Conservation (phyloP, 495 filamentous ascomycete genomes). For the Penicillium tannophilum region DNA sequence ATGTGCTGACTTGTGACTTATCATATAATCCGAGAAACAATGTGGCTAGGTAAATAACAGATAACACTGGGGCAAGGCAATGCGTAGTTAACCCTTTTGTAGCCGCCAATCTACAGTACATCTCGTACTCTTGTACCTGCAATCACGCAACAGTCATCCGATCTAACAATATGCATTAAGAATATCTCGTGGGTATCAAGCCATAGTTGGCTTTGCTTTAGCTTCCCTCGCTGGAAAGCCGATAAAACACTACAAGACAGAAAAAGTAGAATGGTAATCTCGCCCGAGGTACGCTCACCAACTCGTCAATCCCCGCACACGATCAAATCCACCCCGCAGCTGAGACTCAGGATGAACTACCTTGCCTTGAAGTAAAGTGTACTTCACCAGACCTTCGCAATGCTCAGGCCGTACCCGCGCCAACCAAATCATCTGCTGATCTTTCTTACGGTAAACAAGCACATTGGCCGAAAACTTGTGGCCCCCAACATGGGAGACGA, state of each 20-base stretch:
- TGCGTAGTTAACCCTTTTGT: too few relatives aligned
- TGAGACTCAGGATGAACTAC: constrained; percentile 85
- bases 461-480: constrained; percentile 95
- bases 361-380: constrained; percentile 88
- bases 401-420: constrained; percentile 86
- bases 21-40: too few relatives aligned
- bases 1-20: too few relatives aligned
- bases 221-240: not conserved
- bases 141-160: too few relatives aligned
- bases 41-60: too few relatives aligned
- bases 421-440: constrained; percentile 89
- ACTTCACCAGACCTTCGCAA: constrained; percentile 89
- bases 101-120: too few relatives aligned
- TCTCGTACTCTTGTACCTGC: too few relatives aligned
- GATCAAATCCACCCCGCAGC: constrained; percentile 88
- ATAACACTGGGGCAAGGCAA: too few relatives aligned
- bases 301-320: constrained; percentile 73
- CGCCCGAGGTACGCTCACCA: constrained; percentile 58
- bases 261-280: not conserved
- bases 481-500: constrained; percentile 91
- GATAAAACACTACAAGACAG: not conserved
- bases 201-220: not conserved
- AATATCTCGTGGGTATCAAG: too few relatives aligned
- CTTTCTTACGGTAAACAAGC: constrained; percentile 76
- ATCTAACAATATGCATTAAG: too few relatives aligned